phyloP scores from a whole-genome alignment of 495 filamentous ascomycete species.

The Tetracladium setigerum region DNA sequence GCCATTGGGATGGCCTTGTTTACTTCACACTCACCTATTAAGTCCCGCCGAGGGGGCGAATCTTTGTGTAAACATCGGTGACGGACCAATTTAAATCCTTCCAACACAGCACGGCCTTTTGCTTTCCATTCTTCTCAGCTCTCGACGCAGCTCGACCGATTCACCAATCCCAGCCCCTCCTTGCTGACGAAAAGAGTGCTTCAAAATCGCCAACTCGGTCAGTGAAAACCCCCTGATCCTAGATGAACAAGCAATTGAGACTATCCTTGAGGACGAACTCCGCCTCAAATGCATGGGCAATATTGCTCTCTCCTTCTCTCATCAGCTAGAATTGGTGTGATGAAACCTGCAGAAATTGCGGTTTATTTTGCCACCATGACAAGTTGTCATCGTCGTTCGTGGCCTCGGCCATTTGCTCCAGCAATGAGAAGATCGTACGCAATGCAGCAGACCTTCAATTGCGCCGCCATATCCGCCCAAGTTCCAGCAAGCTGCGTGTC shows the following conservation, averaged over 20 bases:
- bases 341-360: constrained; percentile 9
- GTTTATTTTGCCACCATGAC: constrained; percentile 15
- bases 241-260: constrained; percentile 2
- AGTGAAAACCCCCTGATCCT: constrained; percentile 15
- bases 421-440: constrained; percentile 3
- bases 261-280: neutral
- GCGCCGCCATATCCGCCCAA: neutral
- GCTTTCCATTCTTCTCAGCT: constrained; percentile 14
- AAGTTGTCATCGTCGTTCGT: neutral
- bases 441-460: constrained; percentile 3
- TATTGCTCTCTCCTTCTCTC: constrained; percentile 1
- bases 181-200: neutral
- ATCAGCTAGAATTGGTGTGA: constrained; percentile 10
- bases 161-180: constrained; percentile 10
- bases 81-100: neutral
- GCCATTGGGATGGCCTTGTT: constrained; percentile 19
- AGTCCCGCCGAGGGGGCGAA: constrained; percentile 4
- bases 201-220: neutral
- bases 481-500: too few species aligned
- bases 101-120: constrained; percentile 7
- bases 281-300: constrained; percentile 8
- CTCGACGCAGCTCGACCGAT: constrained; percentile 1
- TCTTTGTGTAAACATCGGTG: constrained; percentile 17
- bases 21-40: constrained; percentile 12
- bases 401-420: constrained; percentile 4